Conservation (phyloP, 345 rosid species). For the Pseudoturritis turrita region DNA sequence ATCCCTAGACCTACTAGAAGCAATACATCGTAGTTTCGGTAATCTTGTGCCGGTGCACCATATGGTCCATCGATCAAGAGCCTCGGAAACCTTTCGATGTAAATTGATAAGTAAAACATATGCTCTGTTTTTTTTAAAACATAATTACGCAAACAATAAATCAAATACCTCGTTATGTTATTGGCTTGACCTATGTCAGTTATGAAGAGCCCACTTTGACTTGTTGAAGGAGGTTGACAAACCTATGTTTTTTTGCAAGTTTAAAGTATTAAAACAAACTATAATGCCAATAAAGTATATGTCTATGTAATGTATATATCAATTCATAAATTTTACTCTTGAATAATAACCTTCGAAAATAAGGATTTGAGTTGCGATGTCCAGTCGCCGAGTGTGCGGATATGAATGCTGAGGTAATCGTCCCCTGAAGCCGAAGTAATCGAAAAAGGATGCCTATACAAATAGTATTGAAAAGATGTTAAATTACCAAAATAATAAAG, state of each 20-base stretch:
- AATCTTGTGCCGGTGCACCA: conserved; percentile 85
- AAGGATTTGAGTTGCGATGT: conserved; percentile 62
- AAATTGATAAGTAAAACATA: background rate
- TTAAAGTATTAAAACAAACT: background rate
- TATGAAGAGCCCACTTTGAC: conserved; percentile 59
- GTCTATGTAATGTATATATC: background rate
- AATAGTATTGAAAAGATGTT: background rate
- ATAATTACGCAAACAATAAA: background rate
- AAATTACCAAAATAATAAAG: background rate
- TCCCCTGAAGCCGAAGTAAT: conserved; percentile 66
- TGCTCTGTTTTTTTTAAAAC: background rate
- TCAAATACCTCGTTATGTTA: conserved; percentile 43
- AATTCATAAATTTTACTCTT: background rate
- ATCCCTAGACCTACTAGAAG: conserved; percentile 79
- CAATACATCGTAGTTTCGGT: conserved; percentile 67
- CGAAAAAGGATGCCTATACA: conserved; percentile 65
- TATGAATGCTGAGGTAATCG: conserved; percentile 57
- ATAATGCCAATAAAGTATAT: background rate
- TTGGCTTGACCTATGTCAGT: conserved; percentile 42
- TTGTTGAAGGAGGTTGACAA: conserved; percentile 51
- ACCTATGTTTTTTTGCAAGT: conserved; percentile 34
- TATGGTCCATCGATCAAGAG: conserved; percentile 75
- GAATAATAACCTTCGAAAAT: conserved; percentile 42
- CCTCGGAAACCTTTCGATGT: conserved; percentile 52
- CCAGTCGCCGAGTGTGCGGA: conserved; percentile 78